phyloP scores from a whole-genome alignment of 2,329 filamentous ascomycete genomes.

The Pestalotiopsis sp. region DNA sequence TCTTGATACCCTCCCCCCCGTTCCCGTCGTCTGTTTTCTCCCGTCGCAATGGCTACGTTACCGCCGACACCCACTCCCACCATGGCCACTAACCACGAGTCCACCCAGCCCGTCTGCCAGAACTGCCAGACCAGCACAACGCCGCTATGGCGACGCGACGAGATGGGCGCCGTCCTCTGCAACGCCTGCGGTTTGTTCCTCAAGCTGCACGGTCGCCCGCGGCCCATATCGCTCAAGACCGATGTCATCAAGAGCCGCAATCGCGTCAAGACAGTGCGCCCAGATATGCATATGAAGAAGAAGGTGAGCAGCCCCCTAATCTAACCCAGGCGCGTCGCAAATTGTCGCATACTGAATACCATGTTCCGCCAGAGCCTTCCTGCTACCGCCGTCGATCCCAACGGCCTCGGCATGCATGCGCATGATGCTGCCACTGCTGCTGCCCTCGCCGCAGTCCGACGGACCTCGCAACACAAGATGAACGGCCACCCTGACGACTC shows the following conservation, averaged over 20 bases:
- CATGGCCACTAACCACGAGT: slow-evolving; percentile 50
- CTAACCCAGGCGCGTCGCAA: not conserved
- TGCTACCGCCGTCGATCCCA: slow-evolving; percentile 40
- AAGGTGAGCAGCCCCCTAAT: slow-evolving; percentile 52
- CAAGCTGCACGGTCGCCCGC: slow-evolving; percentile 90
- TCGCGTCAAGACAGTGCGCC: slow-evolving; percentile 83
- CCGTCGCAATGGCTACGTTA: slow-evolving; percentile 31
- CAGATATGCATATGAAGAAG: slow-evolving; percentile 77
- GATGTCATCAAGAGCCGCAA: slow-evolving; percentile 99
- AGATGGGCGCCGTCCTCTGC: slow-evolving; percentile 92
- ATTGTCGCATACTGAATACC: not conserved
- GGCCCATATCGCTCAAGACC: slow-evolving; percentile 95
- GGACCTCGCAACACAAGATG: slow-evolving; percentile 66
- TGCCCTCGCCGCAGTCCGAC: slow-evolving; percentile 49
- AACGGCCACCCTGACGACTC: slow-evolving; percentile 74
- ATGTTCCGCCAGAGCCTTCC: slow-evolving; percentile 39
- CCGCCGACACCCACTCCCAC: slow-evolving; percentile 44
- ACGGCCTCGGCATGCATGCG: slow-evolving; percentile 59
- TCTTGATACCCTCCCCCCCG: not conserved
- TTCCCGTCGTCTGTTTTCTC: not conserved
- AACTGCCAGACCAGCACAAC: slow-evolving; percentile 97
- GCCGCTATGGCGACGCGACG: slow-evolving; percentile 95
- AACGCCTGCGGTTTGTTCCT: slow-evolving; percentile 98
- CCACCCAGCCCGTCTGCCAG: slow-evolving; percentile 89
- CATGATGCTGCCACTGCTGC: slow-evolving; percentile 58